These are phyloP conservation scores for Leccinum pachyderme DNA, from an alignment of 1,284 basidiomycete genomes.

Conservation along the genomic window DNA sequence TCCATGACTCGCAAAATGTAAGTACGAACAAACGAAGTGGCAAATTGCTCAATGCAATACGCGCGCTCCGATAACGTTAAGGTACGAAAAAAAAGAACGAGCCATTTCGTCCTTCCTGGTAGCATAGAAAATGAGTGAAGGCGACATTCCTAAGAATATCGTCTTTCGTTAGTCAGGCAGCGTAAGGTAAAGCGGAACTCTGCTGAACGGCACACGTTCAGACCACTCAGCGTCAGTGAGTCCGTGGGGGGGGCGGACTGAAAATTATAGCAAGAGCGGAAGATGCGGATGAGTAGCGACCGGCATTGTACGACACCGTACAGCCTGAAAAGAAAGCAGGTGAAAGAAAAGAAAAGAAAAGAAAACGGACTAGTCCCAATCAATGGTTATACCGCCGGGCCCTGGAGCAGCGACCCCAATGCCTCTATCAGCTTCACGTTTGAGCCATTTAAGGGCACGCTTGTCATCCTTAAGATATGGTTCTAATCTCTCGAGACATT, in stretches of 20 bases:
- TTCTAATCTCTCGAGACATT: constrained; percentile 68
- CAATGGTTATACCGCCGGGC: constrained; percentile 67
- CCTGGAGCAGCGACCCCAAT: constrained; percentile 61
- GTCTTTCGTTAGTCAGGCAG: constrained; percentile 26
- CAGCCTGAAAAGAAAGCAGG: constrained; percentile 5
- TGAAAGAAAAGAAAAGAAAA: not conserved
- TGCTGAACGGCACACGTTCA: constrained; percentile 14
- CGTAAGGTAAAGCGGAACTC: constrained; percentile 29
- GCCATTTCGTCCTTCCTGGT: constrained; percentile 16
- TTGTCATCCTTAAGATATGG: constrained; percentile 78
- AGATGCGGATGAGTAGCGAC: not conserved
- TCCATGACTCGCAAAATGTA: constrained; percentile 7
- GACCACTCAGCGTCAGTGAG: not conserved
- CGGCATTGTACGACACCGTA: not conserved
- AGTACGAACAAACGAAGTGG: constrained; percentile 12
- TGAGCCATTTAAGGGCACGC: constrained; percentile 79
- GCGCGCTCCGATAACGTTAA: constrained; percentile 29
- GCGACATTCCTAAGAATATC: constrained; percentile 21
- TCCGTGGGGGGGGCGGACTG: not conserved
- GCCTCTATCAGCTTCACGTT: constrained; percentile 68
- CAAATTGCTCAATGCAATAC: constrained; percentile 2
- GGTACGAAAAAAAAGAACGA: constrained; percentile 17
- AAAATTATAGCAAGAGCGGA: constrained; percentile 23
- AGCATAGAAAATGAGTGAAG: constrained; percentile 16
- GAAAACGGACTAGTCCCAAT: constrained; percentile 58